These are phyloP conservation scores for Phoma sp. DNA, from an alignment of 2,329 filamentous ascomycete species.

Conservation along the genomic window DNA sequence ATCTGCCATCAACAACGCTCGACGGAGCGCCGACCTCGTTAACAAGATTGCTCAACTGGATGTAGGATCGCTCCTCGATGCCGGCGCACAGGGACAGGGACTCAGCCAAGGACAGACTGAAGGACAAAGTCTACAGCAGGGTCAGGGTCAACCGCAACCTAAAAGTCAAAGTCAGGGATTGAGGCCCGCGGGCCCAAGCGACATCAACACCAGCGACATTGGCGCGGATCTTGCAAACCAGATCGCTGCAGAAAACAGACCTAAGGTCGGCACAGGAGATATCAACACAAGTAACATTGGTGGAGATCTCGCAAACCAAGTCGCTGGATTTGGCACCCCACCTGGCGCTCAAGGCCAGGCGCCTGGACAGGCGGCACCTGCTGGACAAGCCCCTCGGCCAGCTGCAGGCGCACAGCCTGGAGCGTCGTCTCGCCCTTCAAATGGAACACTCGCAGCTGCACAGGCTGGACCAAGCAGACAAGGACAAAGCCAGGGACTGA, in stretches of 20 bases:
- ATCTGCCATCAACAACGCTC: conserved; percentile 13
- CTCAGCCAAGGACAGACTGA: conserved; percentile 10
- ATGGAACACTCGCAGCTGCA: background rate
- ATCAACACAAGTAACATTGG: conserved; percentile 19
- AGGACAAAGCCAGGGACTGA: conserved; percentile 6
- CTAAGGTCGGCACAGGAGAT: conserved; percentile 17
- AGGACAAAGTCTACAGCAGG: conserved; percentile 5
- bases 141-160: conserved; percentile 11
- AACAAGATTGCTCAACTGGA: conserved; percentile 29
- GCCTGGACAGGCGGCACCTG: conserved; percentile 3
- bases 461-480: conserved; percentile 5
- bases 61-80: conserved; percentile 27
- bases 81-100: conserved; percentile 22
- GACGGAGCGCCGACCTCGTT: conserved; percentile 18
- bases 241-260: conserved; percentile 21
- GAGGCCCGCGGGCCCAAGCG: conserved; percentile 13
- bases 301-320: conserved; percentile 27
- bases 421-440: background rate
- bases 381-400: conserved; percentile 5
- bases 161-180: conserved; percentile 8
- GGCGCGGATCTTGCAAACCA: conserved; percentile 29
- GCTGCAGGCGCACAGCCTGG: background rate
- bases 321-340: conserved; percentile 24
- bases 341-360: conserved; percentile 16
- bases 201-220: conserved; percentile 19